Percentiles rank a stretch among this genome's conserved stretches.
Evolutionary conservation across 2,329 filamentous ascomycete genomes (phyloP).

Genomic region (Scopulariopsis brevicaulis): DNA sequence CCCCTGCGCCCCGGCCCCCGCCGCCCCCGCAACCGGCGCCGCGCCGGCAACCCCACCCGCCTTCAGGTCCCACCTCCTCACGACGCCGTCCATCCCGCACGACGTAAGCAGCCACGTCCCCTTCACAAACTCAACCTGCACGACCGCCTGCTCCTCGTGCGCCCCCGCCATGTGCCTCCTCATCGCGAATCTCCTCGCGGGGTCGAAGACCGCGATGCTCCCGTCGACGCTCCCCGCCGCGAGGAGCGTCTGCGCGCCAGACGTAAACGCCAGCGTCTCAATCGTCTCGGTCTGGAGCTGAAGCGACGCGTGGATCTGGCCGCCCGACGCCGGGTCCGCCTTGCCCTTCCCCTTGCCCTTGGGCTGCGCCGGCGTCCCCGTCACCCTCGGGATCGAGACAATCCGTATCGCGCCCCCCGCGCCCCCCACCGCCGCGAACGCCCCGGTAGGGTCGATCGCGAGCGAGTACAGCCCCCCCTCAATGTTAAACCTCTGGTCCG

Average conservation of each 20-base stretch:
- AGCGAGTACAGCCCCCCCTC: slow-evolving; percentile 87
- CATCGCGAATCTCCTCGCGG: slow-evolving; percentile 75
- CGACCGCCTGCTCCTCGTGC: slow-evolving; percentile 80
- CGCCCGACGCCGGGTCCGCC: slow-evolving; percentile 27
- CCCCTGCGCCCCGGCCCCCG: slow-evolving; percentile 41
- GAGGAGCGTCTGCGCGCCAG: slow-evolving; percentile 30
- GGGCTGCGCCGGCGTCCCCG: slow-evolving; percentile 10
- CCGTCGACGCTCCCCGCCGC: slow-evolving; percentile 61
- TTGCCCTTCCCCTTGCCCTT: slow-evolving; percentile 19
- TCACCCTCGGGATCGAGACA: slow-evolving; percentile 64
- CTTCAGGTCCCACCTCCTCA: slow-evolving; percentile 77
- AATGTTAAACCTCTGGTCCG: slow-evolving; percentile 83
- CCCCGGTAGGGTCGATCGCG: slow-evolving; percentile 67
- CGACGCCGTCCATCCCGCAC: slow-evolving; percentile 84
- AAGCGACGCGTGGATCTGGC: slow-evolving; percentile 67
- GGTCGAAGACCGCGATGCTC: slow-evolving; percentile 78
- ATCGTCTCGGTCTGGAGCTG: slow-evolving; percentile 67
- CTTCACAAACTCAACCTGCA: slow-evolving; percentile 81
- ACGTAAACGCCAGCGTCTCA: slow-evolving; percentile 59
- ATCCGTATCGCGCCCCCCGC: slow-evolving; percentile 79
- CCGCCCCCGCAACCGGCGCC: slow-evolving; percentile 12
- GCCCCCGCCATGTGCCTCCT: slow-evolving; percentile 70
- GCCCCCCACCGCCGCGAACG: slow-evolving; percentile 77
- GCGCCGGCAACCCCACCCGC: slow-evolving; percentile 24
- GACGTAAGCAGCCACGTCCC: slow-evolving; percentile 64